These are phyloP conservation scores for Pseudoperonospora humuli DNA, from an alignment of 352 stramenopile species.

Conservation along the genomic window DNA sequence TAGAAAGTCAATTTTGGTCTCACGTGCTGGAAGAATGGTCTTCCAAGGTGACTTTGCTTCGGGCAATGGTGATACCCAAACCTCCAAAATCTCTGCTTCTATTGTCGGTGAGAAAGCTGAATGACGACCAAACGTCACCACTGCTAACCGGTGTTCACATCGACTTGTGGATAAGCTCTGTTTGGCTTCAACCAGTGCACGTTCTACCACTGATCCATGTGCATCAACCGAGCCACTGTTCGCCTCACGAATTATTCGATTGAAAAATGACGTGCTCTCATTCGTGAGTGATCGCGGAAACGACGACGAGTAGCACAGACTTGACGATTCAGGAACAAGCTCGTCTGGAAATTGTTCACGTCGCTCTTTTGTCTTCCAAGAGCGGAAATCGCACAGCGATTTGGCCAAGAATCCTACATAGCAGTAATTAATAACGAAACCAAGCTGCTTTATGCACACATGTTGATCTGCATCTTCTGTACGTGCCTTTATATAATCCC, in stretches of 20 bases:
- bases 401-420: constrained; percentile 33
- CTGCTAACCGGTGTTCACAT: constrained; percentile 2
- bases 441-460: no score
- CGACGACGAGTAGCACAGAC: constrained; percentile 30
- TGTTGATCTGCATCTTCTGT: no score
- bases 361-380: constrained; percentile 19
- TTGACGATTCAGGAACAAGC: neutral
- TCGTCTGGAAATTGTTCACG: constrained; percentile 6
- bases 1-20: constrained; percentile 3
- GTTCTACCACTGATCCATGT: constrained; percentile 5
- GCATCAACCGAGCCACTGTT: neutral
- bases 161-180: neutral
- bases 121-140: constrained; percentile 8
- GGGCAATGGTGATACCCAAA: constrained; percentile 5
- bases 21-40: neutral
- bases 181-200: constrained; percentile 5
- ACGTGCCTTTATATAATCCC: no score
- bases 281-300: constrained; percentile 19
- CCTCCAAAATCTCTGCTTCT: constrained; percentile 15
- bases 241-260: neutral
- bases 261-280: constrained; percentile 8
- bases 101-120: constrained; percentile 5
- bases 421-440: neutral
- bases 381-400: constrained; percentile 26
- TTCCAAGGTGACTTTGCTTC: constrained; percentile 1